Percentiles rank a stretch among this genome's conserved stretches.
These are phyloP conservation scores for Aspergillus pseudonomiae DNA, from an alignment of 2,329 filamentous ascomycete species.

Conservation along the genomic window DNA sequence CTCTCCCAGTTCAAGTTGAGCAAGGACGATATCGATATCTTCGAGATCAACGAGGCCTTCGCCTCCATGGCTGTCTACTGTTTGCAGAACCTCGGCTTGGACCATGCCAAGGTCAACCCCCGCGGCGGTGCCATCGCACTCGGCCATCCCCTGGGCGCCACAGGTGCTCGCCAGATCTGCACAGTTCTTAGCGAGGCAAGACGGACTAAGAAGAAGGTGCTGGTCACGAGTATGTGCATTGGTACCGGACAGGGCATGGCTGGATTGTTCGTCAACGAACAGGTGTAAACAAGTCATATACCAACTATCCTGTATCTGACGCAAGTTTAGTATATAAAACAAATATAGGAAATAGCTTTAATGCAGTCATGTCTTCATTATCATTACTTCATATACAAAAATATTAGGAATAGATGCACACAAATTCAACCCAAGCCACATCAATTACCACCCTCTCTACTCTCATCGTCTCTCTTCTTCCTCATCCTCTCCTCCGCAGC, in stretches of 20 bases:
- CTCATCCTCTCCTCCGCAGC: slow-evolving; percentile 70
- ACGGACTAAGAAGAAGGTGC: slow-evolving; percentile 83
- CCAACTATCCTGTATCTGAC: background rate
- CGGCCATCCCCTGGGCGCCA: slow-evolving; percentile 88
- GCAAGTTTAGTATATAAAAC: background rate
- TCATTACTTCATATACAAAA: slow-evolving; percentile 4
- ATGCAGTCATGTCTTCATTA: slow-evolving; percentile 5
- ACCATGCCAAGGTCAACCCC: slow-evolving; percentile 79
- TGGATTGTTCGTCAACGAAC: slow-evolving; percentile 67
- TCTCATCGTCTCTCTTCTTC: slow-evolving; percentile 51
- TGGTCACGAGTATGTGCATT: slow-evolving; percentile 89
- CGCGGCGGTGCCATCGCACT: slow-evolving; percentile 91
- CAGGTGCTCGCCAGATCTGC: slow-evolving; percentile 85
- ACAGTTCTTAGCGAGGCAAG: slow-evolving; percentile 85
- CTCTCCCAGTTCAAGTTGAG: slow-evolving; percentile 76
- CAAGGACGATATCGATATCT: slow-evolving; percentile 81
- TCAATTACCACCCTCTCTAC: slow-evolving; percentile 30
- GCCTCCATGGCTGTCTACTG: slow-evolving; percentile 98
- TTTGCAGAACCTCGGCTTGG: slow-evolving; percentile 66
- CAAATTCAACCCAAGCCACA: background rate
- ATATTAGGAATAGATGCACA: background rate
- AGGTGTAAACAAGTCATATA: slow-evolving; percentile 37
- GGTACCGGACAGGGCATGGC: slow-evolving; percentile 70
- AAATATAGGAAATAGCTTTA: background rate
- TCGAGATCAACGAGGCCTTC: slow-evolving; percentile 97